phyloP scores from a whole-genome alignment of 2,329 filamentous ascomycete species.

The Aspergillus sp. region DNA sequence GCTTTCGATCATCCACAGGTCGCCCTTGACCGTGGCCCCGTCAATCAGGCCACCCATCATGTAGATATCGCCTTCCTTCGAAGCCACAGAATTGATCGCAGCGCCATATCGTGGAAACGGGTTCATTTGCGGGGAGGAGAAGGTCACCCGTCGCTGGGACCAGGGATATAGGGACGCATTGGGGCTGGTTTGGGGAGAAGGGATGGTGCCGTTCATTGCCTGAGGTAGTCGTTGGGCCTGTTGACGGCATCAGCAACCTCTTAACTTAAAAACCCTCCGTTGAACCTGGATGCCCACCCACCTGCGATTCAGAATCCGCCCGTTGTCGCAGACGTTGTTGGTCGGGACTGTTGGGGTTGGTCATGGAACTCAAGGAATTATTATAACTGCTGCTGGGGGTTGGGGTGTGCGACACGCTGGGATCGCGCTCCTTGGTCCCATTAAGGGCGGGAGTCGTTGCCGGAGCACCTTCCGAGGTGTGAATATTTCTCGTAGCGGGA shows the following conservation, averaged over 20 bases:
- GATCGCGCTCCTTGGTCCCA: constrained; percentile 34
- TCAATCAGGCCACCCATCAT: constrained; percentile 96
- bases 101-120: constrained; percentile 96
- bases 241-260: not conserved
- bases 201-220: constrained; percentile 46
- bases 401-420: constrained; percentile 45
- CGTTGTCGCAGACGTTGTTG: constrained; percentile 51
- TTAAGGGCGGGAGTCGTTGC: constrained; percentile 40
- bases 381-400: constrained; percentile 67
- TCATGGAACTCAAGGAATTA: constrained; percentile 60
- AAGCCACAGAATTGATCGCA: constrained; percentile 83
- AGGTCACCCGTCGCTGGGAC: constrained; percentile 83
- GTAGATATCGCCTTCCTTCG: constrained; percentile 95
- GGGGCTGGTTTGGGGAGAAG: constrained; percentile 40
- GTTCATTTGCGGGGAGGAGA: constrained; percentile 70
- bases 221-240: constrained; percentile 25
- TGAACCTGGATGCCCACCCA: not conserved
- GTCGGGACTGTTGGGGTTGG: constrained; percentile 56
- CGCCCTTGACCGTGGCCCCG: constrained; percentile 89
- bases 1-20: constrained; percentile 95
- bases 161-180: constrained; percentile 88
- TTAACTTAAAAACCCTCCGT: not conserved
- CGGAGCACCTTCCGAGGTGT: constrained; percentile 47
- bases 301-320: constrained; percentile 48
- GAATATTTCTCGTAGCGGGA: constrained; percentile 48